Conservation (phyloP, 768 basidiomycete species). For the Russula foetens region DNA sequence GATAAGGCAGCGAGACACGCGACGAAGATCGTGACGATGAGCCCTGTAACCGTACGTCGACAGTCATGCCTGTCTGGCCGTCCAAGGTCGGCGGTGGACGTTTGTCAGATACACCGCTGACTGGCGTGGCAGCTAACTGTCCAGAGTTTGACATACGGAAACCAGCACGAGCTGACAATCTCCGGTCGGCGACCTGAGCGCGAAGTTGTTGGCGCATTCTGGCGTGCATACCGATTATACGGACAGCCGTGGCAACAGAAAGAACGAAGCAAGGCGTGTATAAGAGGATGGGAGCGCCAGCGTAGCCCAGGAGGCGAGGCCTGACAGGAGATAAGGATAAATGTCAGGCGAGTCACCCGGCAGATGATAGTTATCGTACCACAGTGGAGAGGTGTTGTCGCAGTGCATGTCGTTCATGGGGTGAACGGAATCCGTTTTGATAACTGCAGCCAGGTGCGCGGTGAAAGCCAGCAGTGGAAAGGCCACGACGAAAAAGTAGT, state of each 20-base stretch:
- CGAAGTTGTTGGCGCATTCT: not conserved
- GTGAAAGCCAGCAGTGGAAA: conserved; percentile 42
- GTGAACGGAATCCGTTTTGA: conserved; percentile 37
- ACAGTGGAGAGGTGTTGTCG: conserved; percentile 48
- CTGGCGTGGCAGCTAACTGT: not conserved
- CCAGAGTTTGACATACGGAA: not conserved
- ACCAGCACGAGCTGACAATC: not conserved
- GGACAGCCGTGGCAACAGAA: conserved; percentile 37
- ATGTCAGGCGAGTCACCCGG: not conserved
- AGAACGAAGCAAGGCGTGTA: conserved; percentile 45
- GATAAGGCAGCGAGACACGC: not conserved
- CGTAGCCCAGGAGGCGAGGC: conserved; percentile 58
- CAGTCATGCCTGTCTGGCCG: not conserved
- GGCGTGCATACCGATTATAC: conserved; percentile 4
- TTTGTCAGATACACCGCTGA: not conserved
- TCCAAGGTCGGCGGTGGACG: not conserved
- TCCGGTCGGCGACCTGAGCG: not conserved
- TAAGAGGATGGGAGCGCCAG: conserved; percentile 45
- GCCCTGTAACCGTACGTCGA: conserved; percentile 2
- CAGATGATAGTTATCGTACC: conserved; percentile 33
- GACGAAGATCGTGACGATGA: conserved; percentile 4
- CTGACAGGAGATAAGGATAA: conserved; percentile 27
- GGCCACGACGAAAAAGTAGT: conserved; percentile 36
- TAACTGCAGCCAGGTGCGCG: conserved; percentile 35
- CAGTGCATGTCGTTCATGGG: conserved; percentile 50